Base-by-base conservation (phyloP, 2,329 filamentous ascomycete genomes). In the Phyllosticta citriasiana region DNA sequence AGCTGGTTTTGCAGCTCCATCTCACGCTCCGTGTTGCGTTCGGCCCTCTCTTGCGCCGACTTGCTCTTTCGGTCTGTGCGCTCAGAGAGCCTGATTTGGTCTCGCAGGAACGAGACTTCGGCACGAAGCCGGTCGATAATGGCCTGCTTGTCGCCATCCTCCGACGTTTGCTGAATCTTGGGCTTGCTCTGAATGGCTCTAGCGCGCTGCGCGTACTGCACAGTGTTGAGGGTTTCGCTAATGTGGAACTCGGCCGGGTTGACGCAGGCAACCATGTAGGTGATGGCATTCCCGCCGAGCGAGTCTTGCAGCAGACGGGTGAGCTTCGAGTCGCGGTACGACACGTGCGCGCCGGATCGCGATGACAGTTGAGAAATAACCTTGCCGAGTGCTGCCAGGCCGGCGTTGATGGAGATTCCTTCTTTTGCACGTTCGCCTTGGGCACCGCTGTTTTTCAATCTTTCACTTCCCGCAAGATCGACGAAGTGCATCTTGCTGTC, bases 401-500 rank as follows among this genome's bases (percentile, higher is more conserved):
- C 94, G 50, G 89, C 94, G 70, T 99, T 99, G 79, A 99, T 99
- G 12, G 93, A 96, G 63, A 99, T 99, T 67, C 94, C 94, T 74
- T 99, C 94, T 72, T 87, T 93, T 50, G 94, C 94, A 62, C 94
- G 84, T 68, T 97, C 94, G 53, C 94, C 94, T 65, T 96, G 92
- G 0, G 94, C 94, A 35, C 91, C 91, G 0, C 94, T 99, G 69
- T 99, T 97, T 78, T 99, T 99, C 69, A 99, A 79, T 67, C 94
- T 85, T 77, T 99, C 94, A 72, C 94, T 97, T 66, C 94, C 94
- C 57, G 94, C 94, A 73, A 99, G 78, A 84, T 99, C 94, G 63
- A 99, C 94, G 71, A 99, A 99, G 73, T 99, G 94, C 57, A 99
- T 82, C 76, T 99, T 99, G 84, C 94, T 99, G 74, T 99, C 94